Conservation (phyloP, 2,329 filamentous ascomycete genomes). For the Fusarium sp. region DNA sequence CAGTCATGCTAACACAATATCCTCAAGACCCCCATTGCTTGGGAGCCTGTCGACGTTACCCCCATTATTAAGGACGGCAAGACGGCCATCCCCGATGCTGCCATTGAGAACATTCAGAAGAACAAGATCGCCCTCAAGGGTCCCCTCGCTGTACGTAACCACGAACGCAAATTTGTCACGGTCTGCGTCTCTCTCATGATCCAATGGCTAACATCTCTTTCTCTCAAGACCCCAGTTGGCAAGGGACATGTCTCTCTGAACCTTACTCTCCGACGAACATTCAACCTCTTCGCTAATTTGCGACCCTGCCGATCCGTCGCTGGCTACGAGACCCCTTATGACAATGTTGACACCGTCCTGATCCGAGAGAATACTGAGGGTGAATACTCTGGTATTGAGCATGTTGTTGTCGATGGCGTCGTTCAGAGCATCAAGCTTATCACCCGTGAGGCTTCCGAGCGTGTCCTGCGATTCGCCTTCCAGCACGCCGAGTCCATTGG, state of each 20-base stretch:
- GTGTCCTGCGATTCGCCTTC: constrained; percentile 96
- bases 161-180: constrained; percentile 14
- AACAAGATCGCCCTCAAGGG: constrained; percentile 99
- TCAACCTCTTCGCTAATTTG: constrained; percentile 99
- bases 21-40: constrained; percentile 83
- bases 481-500: constrained; percentile 95
- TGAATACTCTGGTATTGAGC: constrained; percentile 99
- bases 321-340: constrained; percentile 98
- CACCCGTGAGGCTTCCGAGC: constrained; percentile 92
- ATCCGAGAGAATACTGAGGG: constrained; percentile 99
- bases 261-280: constrained; percentile 96
- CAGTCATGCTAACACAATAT: constrained; percentile 38
- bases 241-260: constrained; percentile 99
- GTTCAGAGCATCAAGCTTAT: constrained; percentile 99
- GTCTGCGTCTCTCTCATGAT: neutral
- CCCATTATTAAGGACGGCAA: constrained; percentile 93
- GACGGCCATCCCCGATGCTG: constrained; percentile 91
- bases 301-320: constrained; percentile 97
- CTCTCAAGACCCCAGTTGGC: constrained; percentile 83
- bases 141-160: constrained; percentile 81
- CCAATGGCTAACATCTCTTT: constrained; percentile 24
- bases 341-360: constrained; percentile 94
- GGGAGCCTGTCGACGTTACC: constrained; percentile 97
- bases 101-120: constrained; percentile 90
- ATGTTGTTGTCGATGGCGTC: constrained; percentile 96